Conservation (phyloP, 441 rosid genomes). For the Bruguiera hainesii region DNA sequence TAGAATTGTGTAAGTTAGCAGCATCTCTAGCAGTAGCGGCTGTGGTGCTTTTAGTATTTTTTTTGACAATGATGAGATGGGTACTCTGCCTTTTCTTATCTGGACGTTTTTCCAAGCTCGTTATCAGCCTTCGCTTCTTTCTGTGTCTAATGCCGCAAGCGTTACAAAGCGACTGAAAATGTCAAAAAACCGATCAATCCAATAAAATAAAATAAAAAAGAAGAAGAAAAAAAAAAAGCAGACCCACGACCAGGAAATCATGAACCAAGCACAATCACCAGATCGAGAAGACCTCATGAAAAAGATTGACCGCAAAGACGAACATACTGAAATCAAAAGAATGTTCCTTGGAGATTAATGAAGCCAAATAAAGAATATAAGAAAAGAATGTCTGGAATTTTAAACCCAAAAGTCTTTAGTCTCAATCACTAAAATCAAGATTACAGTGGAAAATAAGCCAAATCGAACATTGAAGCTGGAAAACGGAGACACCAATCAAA, state of each 20-base stretch:
- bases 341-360: too few species aligned
- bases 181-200: background rate
- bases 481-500: background rate
- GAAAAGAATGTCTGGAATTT: background rate
- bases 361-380: background rate
- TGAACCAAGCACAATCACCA: background rate
- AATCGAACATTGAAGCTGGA: background rate
- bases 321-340: too few species aligned
- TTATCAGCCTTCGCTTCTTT: conserved; percentile 44
- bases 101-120: conserved; percentile 24
- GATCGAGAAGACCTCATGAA: too few species aligned
- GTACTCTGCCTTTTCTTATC: conserved; percentile 33
- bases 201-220: background rate
- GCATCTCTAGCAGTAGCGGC: background rate
- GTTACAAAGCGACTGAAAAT: conserved; percentile 77
- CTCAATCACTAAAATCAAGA: background rate
- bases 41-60: background rate
- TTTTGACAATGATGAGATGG: background rate
- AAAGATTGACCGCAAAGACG: too few species aligned
- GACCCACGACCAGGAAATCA: background rate
- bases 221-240: background rate
- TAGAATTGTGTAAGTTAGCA: background rate
- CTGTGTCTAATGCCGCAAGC: conserved; percentile 90
- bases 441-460: background rate
- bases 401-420: background rate